Base-by-base conservation (phyloP, 257 asterid genomes). In the Solanum sitiens region DNA sequence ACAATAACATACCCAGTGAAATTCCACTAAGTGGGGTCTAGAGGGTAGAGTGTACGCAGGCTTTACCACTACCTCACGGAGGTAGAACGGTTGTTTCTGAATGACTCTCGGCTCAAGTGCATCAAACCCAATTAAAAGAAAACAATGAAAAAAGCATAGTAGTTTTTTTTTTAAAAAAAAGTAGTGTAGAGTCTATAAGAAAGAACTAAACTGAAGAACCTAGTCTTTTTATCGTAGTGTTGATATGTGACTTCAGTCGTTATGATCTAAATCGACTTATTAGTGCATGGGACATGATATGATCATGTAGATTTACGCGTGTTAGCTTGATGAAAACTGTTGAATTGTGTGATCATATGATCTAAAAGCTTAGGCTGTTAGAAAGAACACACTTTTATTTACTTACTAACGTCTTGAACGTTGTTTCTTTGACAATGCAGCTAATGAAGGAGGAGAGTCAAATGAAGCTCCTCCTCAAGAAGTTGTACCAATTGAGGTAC, bases 401-500 rank as follows among this genome's bases (percentile, higher is more conserved):
- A 16, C 84, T 77, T 44, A 25, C 16, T 21, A 40, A 45, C 12
- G 8, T 27, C 40, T 25, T 39, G 11, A 14, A 8, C 3, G 3
- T 40, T 25, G 35, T 72, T 33, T 71, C 44, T 71, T 72, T 15
- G 71, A 20, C 63, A 35, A 77, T 83, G 39, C 67, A 93, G 98
- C 94, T 7, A 89, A 93, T 87, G 95, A 92, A 86, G 92, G 92
- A 88, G 96, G 94, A 87, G 98, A 93, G 86, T 96, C 94, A 30
- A 91, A 91, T 71, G 98, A 95, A 85, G 92, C 92, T 83, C 90
- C 92, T 77, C 90, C 92, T 8, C 91, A 90, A 53, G 93, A 90
- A 89, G 94, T 85, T 72, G 73, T 93, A 92, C 94, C 98, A 1
- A 94, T 96, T 27, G 99, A 96, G 88, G 89, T 93, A 74, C 98